phyloP scores from a whole-genome alignment of 345 rosid genomes.

The Eutrema japonicum region DNA sequence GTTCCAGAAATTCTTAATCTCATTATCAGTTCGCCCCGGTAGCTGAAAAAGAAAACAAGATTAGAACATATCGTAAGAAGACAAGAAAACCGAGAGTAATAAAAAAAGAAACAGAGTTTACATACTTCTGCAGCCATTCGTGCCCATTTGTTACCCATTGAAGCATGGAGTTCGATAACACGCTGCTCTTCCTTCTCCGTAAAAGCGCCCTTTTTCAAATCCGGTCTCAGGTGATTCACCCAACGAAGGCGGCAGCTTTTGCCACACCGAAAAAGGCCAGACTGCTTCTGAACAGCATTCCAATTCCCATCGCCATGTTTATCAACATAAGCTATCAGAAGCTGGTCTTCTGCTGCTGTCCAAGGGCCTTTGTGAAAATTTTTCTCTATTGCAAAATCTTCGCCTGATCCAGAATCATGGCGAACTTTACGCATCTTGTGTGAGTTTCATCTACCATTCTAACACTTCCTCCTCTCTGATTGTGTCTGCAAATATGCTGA shows the following conservation, averaged over 20 bases:
- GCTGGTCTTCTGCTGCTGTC: slow-evolving; percentile 59
- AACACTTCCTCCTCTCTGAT: not conserved
- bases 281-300: slow-evolving; percentile 69
- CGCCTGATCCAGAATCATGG: slow-evolving; percentile 34
- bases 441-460: slow-evolving; percentile 23
- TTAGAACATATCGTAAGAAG: not conserved
- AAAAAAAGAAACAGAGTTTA: not conserved
- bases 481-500: not conserved
- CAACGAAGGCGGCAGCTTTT: slow-evolving; percentile 75
- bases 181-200: slow-evolving; percentile 54
- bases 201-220: slow-evolving; percentile 60
- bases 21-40: slow-evolving; percentile 78
- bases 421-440: slow-evolving; percentile 32
- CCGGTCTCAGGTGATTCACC: slow-evolving; percentile 69
- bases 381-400: not conserved
- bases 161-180: slow-evolving; percentile 60
- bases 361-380: slow-evolving; percentile 61
- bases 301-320: slow-evolving; percentile 71
- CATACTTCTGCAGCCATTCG: slow-evolving; percentile 60
- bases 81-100: not conserved
- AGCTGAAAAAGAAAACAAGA: slow-evolving; percentile 44
- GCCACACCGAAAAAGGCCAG: slow-evolving; percentile 64
- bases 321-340: slow-evolving; percentile 55
- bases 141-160: slow-evolving; percentile 63
- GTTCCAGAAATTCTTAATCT: slow-evolving; percentile 79